phyloP scores from a whole-genome alignment of 305 asterid genomes.

The Ilex paraguariensis region DNA sequence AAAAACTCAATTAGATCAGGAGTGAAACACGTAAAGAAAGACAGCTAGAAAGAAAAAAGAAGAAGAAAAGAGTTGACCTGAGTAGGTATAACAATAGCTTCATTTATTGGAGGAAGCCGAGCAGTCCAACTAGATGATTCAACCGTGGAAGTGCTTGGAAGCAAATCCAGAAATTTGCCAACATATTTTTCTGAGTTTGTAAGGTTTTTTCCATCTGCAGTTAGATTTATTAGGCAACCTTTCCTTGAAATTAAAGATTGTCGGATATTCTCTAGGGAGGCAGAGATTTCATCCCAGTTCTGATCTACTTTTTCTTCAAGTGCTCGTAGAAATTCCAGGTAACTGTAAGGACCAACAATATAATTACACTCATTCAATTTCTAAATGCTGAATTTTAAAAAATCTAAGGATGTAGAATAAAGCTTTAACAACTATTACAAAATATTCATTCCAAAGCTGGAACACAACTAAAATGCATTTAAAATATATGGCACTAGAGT shows the following conservation, averaged over 20 bases:
- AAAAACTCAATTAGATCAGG: conserved; percentile 7
- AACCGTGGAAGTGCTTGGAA: conserved; percentile 58
- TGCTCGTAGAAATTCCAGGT: conserved; percentile 72
- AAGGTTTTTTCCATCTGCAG: conserved; percentile 80
- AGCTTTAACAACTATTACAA: too few species aligned
- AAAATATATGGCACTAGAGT: too few species aligned
- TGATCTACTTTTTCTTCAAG: conserved; percentile 80
- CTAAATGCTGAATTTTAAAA: neutral
- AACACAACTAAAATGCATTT: conserved; percentile 2
- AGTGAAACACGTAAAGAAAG: neutral
- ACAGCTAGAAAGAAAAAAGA: conserved; percentile 1
- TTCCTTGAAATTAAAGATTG: conserved; percentile 62
- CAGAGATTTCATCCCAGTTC: conserved; percentile 76
- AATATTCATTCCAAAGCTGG: neutral
- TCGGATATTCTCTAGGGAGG: conserved; percentile 94
- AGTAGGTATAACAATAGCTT: conserved; percentile 94
- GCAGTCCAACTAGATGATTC: conserved; percentile 59
- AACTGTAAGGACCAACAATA: conserved; percentile 48
- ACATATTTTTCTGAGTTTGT: conserved; percentile 57
- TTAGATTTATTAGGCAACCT: conserved; percentile 81
- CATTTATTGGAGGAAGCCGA: conserved; percentile 66
- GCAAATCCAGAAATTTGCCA: conserved; percentile 78
- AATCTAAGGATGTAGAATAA: too few species aligned
- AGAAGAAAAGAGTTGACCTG: conserved; percentile 48
- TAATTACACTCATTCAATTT: conserved; percentile 9